Evolutionary conservation across 2,329 filamentous ascomycete genomes (phyloP).

Genomic region (Escovopsis sp.): DNA sequence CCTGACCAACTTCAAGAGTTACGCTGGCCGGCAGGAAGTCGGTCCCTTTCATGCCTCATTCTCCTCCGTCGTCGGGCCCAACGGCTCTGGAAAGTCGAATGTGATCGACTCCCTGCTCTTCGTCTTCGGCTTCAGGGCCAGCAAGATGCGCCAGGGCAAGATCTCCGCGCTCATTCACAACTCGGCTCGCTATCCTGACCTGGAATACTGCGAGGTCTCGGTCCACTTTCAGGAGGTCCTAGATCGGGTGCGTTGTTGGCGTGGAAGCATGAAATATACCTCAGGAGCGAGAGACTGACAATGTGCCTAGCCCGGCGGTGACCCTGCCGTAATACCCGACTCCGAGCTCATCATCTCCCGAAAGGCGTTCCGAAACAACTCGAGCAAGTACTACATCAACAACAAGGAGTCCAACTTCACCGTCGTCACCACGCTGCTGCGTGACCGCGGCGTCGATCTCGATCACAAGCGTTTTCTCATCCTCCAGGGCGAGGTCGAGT

Average conservation of each 20-base stretch:
- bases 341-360: slow-evolving; percentile 80
- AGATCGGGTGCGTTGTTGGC: slow-evolving; percentile 45
- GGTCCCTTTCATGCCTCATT: slow-evolving; percentile 95
- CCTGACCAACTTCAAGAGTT: slow-evolving; percentile 97
- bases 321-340: slow-evolving; percentile 62
- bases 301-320: slow-evolving; percentile 46
- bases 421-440: slow-evolving; percentile 71
- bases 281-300: slow-evolving; percentile 13
- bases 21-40: slow-evolving; percentile 87
- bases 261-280: no score
- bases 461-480: slow-evolving; percentile 98
- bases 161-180: slow-evolving; percentile 97
- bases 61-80: slow-evolving; percentile 93
- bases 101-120: slow-evolving; percentile 97
- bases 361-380: slow-evolving; percentile 93
- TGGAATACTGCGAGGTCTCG: slow-evolving; percentile 87
- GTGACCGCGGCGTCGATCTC: slow-evolving; percentile 79
- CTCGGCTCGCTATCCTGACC: slow-evolving; percentile 69
- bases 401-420: slow-evolving; percentile 83
- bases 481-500: slow-evolving; percentile 93
- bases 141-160: slow-evolving; percentile 98
- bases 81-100: slow-evolving; percentile 96
- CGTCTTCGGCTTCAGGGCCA: slow-evolving; percentile 97
- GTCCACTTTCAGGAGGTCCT: slow-evolving; percentile 95
- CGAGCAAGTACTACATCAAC: slow-evolving; percentile 97